These are phyloP conservation scores for Myxozyma mucilagina DNA, from an alignment of 805 yeast genomes.

Conservation along the genomic window DNA sequence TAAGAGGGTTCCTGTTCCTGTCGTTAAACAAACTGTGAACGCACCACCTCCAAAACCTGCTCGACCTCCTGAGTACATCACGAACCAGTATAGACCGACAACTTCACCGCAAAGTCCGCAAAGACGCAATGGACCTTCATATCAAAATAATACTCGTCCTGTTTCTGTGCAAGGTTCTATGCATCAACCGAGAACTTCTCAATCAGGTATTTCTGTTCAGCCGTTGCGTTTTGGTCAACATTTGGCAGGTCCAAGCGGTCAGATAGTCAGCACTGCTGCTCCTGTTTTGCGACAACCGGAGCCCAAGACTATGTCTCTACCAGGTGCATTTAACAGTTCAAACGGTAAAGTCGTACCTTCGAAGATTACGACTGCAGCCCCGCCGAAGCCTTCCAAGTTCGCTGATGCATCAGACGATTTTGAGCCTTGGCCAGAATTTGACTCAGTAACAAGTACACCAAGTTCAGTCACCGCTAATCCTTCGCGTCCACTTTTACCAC, in stretches of 20 bases:
- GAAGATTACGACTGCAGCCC: background rate
- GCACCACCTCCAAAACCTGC: background rate
- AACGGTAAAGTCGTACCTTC: background rate
- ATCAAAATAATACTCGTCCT: background rate
- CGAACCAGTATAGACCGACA: background rate
- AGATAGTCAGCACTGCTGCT: background rate
- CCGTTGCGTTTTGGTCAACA: slow-evolving; percentile 8
- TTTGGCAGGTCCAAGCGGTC: slow-evolving; percentile 7
- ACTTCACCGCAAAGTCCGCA: background rate
- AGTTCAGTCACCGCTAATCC: background rate
- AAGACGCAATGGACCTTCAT: background rate
- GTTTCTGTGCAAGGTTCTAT: background rate
- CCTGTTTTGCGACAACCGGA: background rate
- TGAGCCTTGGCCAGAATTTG: slow-evolving; percentile 25
- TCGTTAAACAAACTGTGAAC: background rate
- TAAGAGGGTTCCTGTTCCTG: background rate
- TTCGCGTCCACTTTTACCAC: slow-evolving; percentile 5
- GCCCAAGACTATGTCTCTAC: background rate
- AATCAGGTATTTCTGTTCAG: background rate
- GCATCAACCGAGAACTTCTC: background rate
- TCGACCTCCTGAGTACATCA: slow-evolving; percentile 6
- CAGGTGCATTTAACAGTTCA: background rate
- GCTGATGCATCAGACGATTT: slow-evolving; percentile 18
- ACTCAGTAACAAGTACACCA: background rate
- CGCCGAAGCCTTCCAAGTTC: slow-evolving; percentile 7